A percentile compares a stretch with the other conserved stretches of the same genome.
Evolutionary conservation across 768 basidiomycete genomes (phyloP).

Genomic region (Agrocybe praecox): DNA sequence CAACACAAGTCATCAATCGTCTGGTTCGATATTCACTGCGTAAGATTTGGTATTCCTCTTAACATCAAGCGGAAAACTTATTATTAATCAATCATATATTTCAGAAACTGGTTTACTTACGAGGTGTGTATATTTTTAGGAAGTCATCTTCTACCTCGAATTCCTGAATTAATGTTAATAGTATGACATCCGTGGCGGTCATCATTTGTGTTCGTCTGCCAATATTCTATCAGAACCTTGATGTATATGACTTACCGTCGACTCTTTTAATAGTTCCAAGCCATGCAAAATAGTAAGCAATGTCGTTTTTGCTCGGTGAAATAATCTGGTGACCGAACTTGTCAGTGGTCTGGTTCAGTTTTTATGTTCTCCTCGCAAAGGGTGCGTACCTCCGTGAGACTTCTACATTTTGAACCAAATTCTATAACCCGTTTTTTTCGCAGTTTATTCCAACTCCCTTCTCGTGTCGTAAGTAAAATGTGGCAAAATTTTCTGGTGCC

Average conservation of each 20-base stretch:
- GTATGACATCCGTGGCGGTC: slow-evolving; percentile 12
- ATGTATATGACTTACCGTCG: not conserved
- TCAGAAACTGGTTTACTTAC: slow-evolving; percentile 18
- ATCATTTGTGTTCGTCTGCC: slow-evolving; percentile 10
- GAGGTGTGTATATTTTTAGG: not conserved
- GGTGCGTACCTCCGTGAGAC: too few relatives aligned
- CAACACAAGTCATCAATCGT: slow-evolving; percentile 13
- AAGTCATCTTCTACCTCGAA: not conserved
- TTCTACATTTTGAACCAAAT: too few relatives aligned
- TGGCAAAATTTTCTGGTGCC: not conserved
- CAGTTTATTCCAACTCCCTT: slow-evolving; percentile 19
- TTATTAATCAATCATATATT: not conserved
- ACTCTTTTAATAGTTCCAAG: not conserved
- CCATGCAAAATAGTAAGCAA: slow-evolving; percentile 9
- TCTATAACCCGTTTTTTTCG: too few relatives aligned
- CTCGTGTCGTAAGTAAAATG: slow-evolving; percentile 7
- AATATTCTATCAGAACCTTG: not conserved
- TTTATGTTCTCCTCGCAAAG: slow-evolving; percentile 19
- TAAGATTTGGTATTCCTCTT: not conserved
- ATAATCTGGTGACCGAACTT: too few relatives aligned
- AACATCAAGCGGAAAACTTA: not conserved
- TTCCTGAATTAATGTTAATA: not conserved
- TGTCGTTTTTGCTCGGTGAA: not conserved
- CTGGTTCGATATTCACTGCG: slow-evolving; percentile 18
- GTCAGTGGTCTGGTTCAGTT: slow-evolving; percentile 16